Base-by-base conservation (phyloP, 2,329 filamentous ascomycete genomes). In the Cladosporium sphaerospermum region DNA sequence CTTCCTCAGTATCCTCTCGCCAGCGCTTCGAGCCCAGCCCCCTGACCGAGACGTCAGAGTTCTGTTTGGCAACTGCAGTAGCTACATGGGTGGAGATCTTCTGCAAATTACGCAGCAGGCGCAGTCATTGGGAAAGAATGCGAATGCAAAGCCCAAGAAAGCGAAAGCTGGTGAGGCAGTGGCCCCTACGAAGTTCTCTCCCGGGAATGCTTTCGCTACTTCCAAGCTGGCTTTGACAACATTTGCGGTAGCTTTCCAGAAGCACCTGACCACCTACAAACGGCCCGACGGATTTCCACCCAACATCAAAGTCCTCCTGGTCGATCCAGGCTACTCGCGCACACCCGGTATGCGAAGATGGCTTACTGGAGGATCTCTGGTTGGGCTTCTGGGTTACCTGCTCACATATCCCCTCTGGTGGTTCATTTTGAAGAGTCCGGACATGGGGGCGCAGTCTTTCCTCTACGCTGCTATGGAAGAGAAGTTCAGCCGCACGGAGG, bases 1-100 rank as follows among this genome's bases (percentile, higher is more conserved):
- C 66, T 78, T 99, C 3, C 78, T 99, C 42, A 88, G 88, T 59
- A 95, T 99, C 31, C 77, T 99, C 34, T 93, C 86, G 61, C 93
- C 93, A 0, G 92, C 93, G 0, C 78, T 99, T 56, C 83, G 89
- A 59, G 89, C 88, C 1, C 93, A 99, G 70, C 93, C 93, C 2
- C 84, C 95, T 52, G 93, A 99, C 69, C 83, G 93, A 62, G 93
- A 99, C 69, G 89, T 99, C 13, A 81, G 93, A 56, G 80, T 99
- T 56, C 79, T 99, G 53, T 82, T 97, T 59, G 78, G 88, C 1
- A 95, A 88, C 0, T 99, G 95, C 69, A 85, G 89, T 16, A 85
- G 88, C 33, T 97, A 99, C 71, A 88, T 96, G 60, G 82, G 81
- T 1, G 88, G 86, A 3, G 84, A 84, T 11, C 76, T 89, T 8